A percentile compares a stretch with the other conserved stretches of the same genome.
These are phyloP conservation scores for Jatropha podagrica DNA, from an alignment of 441 rosid genomes.

Conservation along the genomic window DNA sequence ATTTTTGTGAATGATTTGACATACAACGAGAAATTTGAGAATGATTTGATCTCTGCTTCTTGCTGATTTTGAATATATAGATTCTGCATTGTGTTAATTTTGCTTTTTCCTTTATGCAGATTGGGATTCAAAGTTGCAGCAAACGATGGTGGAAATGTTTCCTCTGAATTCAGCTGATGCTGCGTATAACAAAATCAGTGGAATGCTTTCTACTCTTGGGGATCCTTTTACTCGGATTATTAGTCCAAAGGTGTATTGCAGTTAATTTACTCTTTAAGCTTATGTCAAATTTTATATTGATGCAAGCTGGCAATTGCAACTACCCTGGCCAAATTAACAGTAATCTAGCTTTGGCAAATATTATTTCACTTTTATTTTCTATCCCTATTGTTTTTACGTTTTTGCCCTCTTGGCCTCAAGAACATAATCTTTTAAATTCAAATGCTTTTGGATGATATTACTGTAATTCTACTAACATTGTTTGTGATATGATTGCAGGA, in stretches of 20 bases:
- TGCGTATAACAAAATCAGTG: slow-evolving; percentile 67
- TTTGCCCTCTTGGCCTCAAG: not conserved
- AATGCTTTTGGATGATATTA: not conserved
- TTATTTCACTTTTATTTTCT: not conserved
- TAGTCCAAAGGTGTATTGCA: slow-evolving; percentile 68
- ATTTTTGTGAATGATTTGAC: not conserved
- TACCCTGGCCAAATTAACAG: not conserved
- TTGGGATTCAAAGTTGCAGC: slow-evolving; percentile 88
- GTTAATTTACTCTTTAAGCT: not conserved
- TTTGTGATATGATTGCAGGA: slow-evolving; percentile 46
- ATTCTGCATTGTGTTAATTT: no score
- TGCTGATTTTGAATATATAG: not conserved
- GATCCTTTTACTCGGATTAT: slow-evolving; percentile 91
- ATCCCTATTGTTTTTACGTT: not conserved
- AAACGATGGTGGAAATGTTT: slow-evolving; percentile 91
- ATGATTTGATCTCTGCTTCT: not conserved
- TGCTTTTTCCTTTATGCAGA: slow-evolving; percentile 40
- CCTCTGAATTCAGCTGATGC: slow-evolving; percentile 83
- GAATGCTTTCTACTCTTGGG: slow-evolving; percentile 92
- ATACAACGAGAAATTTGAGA: not conserved
- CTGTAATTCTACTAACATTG: not conserved
- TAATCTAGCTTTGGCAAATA: not conserved
- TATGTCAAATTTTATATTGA: not conserved
- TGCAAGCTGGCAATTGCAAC: not conserved
- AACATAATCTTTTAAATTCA: not conserved